Evolutionary conservation across 768 basidiomycete genomes (phyloP).

Genomic region (Amanita pallidorosea): DNA sequence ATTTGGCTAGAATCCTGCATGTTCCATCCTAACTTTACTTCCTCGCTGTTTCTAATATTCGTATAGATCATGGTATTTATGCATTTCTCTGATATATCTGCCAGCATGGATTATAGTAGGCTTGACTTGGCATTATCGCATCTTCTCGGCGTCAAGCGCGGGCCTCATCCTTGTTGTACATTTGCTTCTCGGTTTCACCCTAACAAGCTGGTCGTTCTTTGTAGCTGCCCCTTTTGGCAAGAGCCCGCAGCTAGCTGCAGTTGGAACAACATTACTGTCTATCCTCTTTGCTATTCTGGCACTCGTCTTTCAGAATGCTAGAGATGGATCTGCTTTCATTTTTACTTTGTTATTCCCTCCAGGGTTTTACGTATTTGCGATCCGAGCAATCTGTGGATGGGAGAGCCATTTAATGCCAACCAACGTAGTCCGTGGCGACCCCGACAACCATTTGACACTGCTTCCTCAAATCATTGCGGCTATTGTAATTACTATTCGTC

Average conservation of each 20-base stretch:
- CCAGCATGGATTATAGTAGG: constrained; percentile 68
- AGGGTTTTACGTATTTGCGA: constrained; percentile 63
- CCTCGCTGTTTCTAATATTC: constrained; percentile 15
- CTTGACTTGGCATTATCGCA: constrained; percentile 51
- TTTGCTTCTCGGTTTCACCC: constrained; percentile 52
- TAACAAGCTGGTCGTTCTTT: constrained; percentile 68
- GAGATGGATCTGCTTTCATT: constrained; percentile 39
- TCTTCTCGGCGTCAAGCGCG: constrained; percentile 52
- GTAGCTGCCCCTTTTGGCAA: constrained; percentile 60
- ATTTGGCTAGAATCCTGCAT: constrained; percentile 55
- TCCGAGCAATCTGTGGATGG: constrained; percentile 56
- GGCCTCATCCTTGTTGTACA: constrained; percentile 55
- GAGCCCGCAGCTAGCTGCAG: constrained; percentile 62
- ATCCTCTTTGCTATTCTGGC: constrained; percentile 62
- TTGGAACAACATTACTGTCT: constrained; percentile 52
- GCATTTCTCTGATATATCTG: constrained; percentile 56
- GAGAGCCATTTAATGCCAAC: constrained; percentile 50
- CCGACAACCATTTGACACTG: constrained; percentile 42
- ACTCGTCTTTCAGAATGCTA: constrained; percentile 34
- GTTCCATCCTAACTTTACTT: constrained; percentile 11
- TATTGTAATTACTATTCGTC: constrained; percentile 31
- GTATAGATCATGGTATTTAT: constrained; percentile 55
- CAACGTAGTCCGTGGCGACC: constrained; percentile 45
- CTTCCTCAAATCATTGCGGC: constrained; percentile 54
- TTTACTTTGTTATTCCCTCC: constrained; percentile 70